Evolutionary conservation across 2,329 filamentous ascomycete genomes (phyloP).

Genomic region (Mycosphaerella sp.): DNA sequence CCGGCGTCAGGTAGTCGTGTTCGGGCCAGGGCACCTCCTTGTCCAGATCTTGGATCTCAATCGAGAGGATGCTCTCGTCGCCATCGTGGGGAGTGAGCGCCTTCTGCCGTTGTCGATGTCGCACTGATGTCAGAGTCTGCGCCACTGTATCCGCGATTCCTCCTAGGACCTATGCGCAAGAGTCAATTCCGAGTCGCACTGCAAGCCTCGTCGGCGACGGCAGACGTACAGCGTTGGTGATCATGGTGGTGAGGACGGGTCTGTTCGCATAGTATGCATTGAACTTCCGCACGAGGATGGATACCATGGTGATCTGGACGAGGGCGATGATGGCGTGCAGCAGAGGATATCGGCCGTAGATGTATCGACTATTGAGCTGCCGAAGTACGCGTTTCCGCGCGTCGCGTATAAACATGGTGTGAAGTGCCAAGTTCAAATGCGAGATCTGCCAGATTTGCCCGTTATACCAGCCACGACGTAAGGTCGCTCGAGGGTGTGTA

Average conservation of each 20-base stretch:
- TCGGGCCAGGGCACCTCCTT: constrained; percentile 64
- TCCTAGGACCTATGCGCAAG: constrained; percentile 59
- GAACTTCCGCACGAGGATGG: constrained; percentile 76
- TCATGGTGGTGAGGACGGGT: constrained; percentile 98
- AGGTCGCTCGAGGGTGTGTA: too few relatives aligned
- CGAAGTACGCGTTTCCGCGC: constrained; percentile 26
- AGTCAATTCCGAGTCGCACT: constrained; percentile 1
- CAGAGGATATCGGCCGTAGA: constrained; percentile 76
- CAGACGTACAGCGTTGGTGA: constrained; percentile 79
- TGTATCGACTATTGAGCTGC: constrained; percentile 63
- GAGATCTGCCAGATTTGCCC: background rate
- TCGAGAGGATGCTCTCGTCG: constrained; percentile 66
- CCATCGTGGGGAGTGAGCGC: constrained; percentile 48
- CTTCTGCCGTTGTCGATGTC: constrained; percentile 46
- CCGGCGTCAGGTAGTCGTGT: constrained; percentile 59
- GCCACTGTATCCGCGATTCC: constrained; percentile 95
- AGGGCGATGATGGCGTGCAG: constrained; percentile 79
- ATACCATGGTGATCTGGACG: constrained; percentile 80
- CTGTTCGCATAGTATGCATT: constrained; percentile 90
- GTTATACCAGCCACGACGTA: background rate
- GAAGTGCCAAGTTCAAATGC: background rate
- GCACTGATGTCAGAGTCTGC: constrained; percentile 81
- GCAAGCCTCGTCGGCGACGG: constrained; percentile 10
- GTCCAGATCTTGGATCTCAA: constrained; percentile 84
- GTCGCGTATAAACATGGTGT: background rate